Evolutionary conservation across 1,284 basidiomycete genomes (phyloP).

Genomic region (Neolentinus lepideus): DNA sequence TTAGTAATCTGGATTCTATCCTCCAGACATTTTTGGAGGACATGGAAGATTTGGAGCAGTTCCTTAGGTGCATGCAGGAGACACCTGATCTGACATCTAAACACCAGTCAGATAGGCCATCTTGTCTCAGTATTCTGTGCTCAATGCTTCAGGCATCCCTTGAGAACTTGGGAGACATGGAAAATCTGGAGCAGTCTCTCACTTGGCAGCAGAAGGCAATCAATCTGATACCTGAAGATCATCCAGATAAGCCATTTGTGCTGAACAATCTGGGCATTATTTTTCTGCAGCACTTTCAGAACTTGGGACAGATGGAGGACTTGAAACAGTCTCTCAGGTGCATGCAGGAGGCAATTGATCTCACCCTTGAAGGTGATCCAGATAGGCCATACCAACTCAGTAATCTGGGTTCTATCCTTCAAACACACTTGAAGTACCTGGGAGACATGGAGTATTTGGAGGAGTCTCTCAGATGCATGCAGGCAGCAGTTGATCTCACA

Average conservation of each 20-base stretch:
- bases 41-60: too few species aligned
- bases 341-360: background rate
- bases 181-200: background rate
- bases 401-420: background rate
- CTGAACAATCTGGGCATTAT: background rate
- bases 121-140: background rate
- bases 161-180: background rate
- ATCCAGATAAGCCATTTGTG: background rate
- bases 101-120: background rate
- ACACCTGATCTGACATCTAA: background rate
- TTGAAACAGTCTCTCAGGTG: background rate
- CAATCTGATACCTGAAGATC: background rate
- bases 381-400: background rate
- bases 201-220: background rate
- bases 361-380: background rate
- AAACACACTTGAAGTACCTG: background rate
- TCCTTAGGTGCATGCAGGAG: too few species aligned
- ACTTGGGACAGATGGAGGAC: background rate
- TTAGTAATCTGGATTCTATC: too few species aligned
- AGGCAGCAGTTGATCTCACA: background rate
- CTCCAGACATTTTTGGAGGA: too few species aligned
- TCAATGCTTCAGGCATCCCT: background rate
- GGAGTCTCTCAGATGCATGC: background rate
- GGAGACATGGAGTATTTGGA: background rate
- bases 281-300: background rate